Evolutionary conservation across 2,329 filamentous ascomycete genomes (phyloP).

Genomic region (Botrytis hyacinthi): DNA sequence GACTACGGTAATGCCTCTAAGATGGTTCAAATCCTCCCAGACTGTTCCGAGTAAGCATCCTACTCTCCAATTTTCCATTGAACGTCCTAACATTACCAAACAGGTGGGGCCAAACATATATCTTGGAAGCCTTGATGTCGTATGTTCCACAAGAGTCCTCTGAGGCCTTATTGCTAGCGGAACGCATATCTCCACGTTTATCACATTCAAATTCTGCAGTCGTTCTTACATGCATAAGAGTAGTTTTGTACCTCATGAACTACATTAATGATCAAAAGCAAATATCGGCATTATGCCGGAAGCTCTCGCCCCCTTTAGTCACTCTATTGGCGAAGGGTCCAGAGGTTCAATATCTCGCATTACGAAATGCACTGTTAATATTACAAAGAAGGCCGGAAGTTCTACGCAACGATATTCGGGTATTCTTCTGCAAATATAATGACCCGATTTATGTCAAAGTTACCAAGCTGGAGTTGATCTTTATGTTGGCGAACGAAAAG

Average conservation of each 20-base stretch:
- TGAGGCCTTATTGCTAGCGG: slow-evolving; percentile 85
- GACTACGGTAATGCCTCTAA: slow-evolving; percentile 98
- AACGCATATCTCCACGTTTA: slow-evolving; percentile 90
- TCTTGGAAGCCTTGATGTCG: slow-evolving; percentile 94
- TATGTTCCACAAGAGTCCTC: slow-evolving; percentile 90
- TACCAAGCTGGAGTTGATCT: slow-evolving; percentile 96
- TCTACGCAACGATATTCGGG: slow-evolving; percentile 90
- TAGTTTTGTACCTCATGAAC: slow-evolving; percentile 97
- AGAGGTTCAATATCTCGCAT: slow-evolving; percentile 95
- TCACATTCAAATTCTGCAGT: slow-evolving; percentile 97
- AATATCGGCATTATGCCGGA: slow-evolving; percentile 81
- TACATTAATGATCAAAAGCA: slow-evolving; percentile 93
- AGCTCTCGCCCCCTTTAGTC: slow-evolving; percentile 90
- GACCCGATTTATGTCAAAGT: slow-evolving; percentile 99
- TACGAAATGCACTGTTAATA: slow-evolving; percentile 91
- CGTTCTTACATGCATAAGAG: slow-evolving; percentile 91
- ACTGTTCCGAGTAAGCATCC: slow-evolving; percentile 84
- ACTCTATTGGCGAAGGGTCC: slow-evolving; percentile 93
- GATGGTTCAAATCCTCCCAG: slow-evolving; percentile 92
- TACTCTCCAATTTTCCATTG: background rate
- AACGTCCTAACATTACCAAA: slow-evolving; percentile 40
- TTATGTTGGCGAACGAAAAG: slow-evolving; percentile 93
- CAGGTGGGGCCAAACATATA: slow-evolving; percentile 98
- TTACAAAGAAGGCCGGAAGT: slow-evolving; percentile 91
- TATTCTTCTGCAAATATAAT: slow-evolving; percentile 99